phyloP scores from a whole-genome alignment of 768 basidiomycete species.

The Pulveroboletus ravenelii region DNA sequence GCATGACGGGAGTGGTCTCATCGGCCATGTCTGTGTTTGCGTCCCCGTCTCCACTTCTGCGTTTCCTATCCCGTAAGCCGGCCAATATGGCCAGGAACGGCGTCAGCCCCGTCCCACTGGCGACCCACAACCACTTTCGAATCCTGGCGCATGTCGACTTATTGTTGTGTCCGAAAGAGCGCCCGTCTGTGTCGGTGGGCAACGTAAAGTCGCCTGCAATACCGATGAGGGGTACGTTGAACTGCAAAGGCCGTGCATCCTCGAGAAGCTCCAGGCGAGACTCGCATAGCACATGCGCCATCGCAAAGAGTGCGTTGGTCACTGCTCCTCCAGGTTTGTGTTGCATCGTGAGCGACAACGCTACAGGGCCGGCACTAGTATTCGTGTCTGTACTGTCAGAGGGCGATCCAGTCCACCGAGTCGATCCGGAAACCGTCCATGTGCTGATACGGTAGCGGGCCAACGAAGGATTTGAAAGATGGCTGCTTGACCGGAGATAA shows the following conservation, averaged over 20 bases:
- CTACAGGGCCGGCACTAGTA: neutral
- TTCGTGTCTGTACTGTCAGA: neutral
- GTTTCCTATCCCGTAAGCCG: slow-evolving; percentile 4
- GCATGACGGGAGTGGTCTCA: too few relatives aligned
- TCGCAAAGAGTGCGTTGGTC: slow-evolving; percentile 49
- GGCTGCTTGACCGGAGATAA: slow-evolving; percentile 48
- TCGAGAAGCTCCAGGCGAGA: slow-evolving; percentile 38
- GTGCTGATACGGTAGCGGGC: slow-evolving; percentile 45
- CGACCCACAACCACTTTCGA: slow-evolving; percentile 46
- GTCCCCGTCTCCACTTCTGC: neutral
- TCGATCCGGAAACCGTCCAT: slow-evolving; percentile 54
- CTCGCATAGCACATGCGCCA: slow-evolving; percentile 40
- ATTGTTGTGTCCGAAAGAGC: neutral
- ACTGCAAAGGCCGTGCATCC: slow-evolving; percentile 36
- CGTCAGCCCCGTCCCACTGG: slow-evolving; percentile 63
- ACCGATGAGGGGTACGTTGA: slow-evolving; percentile 46
- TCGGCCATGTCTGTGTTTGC: too few relatives aligned
- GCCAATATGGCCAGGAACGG: slow-evolving; percentile 58
- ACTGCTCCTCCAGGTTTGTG: slow-evolving; percentile 51
- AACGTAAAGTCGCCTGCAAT: slow-evolving; percentile 51
- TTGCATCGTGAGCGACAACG: slow-evolving; percentile 51
- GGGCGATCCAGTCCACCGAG: slow-evolving; percentile 9
- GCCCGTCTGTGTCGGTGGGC: slow-evolving; percentile 1
- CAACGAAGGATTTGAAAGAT: slow-evolving; percentile 49
- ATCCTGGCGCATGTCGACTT: neutral